Conservation (phyloP, 306 rosid genomes). For the Rubus idaeus region DNA sequence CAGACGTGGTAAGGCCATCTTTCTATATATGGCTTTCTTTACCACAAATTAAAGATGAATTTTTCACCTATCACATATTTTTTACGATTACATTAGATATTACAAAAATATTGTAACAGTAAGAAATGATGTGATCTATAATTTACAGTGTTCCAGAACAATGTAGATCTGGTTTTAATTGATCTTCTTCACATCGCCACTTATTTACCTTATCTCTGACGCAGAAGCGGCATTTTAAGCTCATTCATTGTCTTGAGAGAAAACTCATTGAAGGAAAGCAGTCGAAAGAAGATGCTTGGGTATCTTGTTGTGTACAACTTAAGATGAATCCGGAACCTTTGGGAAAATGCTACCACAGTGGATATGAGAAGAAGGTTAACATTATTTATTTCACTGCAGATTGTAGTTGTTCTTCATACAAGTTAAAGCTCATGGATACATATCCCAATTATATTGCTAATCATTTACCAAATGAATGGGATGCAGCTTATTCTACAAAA, state of each 20-base stretch:
- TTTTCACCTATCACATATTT: background rate
- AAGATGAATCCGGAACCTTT: background rate
- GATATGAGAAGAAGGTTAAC: conserved; percentile 58
- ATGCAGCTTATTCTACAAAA: conserved; percentile 44
- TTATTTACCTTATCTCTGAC: background rate
- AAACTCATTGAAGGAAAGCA: conserved; percentile 30
- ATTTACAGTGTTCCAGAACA: background rate
- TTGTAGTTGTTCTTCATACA: background rate
- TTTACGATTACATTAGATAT: background rate
- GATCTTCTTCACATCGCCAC: background rate
- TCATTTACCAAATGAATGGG: background rate
- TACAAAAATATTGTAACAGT: background rate
- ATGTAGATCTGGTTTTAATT: background rate
- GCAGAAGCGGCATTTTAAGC: conserved; percentile 57
- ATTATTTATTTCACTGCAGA: background rate
- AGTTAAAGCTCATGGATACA: background rate
- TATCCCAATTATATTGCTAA: background rate
- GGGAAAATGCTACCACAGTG: conserved; percentile 57
- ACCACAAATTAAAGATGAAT: background rate
- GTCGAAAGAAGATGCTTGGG: conserved; percentile 18
- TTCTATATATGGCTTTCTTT: background rate
- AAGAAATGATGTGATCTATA: background rate
- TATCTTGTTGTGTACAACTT: background rate
- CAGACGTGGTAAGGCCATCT: conserved; percentile 52
- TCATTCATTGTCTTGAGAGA: conserved; percentile 64